Evolutionary conservation across 2,329 filamentous ascomycete genomes (phyloP).

Genomic region (Calonectria pteridis): DNA sequence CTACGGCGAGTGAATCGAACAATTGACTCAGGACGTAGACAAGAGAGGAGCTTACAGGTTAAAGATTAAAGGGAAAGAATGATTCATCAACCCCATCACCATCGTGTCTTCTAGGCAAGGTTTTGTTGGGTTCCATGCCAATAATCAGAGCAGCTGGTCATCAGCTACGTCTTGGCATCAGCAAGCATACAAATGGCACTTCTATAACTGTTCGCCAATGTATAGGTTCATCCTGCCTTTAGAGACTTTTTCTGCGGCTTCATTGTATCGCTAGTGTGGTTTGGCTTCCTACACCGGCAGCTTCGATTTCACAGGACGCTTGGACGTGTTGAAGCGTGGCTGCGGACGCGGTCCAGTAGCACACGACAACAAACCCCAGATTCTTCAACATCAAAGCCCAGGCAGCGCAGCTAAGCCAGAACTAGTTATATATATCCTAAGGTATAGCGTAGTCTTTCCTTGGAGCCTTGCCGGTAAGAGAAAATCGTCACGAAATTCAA

Average conservation of each 20-base stretch:
- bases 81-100: too few species aligned
- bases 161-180: not conserved
- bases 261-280: not conserved
- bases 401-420: not conserved
- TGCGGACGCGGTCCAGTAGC: not conserved
- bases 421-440: too few species aligned
- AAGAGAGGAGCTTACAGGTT: not conserved
- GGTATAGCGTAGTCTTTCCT: not conserved
- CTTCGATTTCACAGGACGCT: not conserved
- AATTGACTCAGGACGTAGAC: not conserved
- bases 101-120: too few species aligned
- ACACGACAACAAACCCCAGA: not conserved
- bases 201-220: not conserved
- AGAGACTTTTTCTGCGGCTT: not conserved
- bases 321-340: not conserved
- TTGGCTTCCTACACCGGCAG: too few species aligned
- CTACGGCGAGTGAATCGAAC: not conserved
- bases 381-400: not conserved
- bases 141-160: not conserved
- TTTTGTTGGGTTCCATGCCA: too few species aligned
- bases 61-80: too few species aligned
- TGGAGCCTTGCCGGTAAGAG: not conserved
- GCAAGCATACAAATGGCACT: not conserved
- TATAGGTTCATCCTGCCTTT: not conserved
- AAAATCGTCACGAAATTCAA: not conserved